Evolutionary conservation across 1,284 basidiomycete genomes (phyloP).

Genomic region (Papiliotrema laurentii): DNA sequence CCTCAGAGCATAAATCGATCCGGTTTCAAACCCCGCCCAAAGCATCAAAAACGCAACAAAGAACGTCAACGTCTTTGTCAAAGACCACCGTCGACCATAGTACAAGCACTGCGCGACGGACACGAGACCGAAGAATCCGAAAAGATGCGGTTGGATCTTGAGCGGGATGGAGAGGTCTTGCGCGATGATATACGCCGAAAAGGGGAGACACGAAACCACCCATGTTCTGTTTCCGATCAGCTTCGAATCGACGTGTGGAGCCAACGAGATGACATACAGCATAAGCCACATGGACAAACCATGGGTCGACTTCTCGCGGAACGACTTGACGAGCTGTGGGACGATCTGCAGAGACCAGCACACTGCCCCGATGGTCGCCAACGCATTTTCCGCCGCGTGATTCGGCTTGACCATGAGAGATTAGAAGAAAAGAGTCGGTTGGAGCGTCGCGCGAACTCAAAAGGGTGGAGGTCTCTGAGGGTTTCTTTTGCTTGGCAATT

Average conservation of each 20-base stretch:
- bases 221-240: neutral
- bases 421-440: neutral
- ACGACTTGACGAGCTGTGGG: slow-evolving; percentile 67
- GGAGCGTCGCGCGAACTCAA: neutral
- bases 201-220: slow-evolving; percentile 49
- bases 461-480: neutral
- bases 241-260: too few relatives aligned
- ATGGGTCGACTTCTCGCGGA: slow-evolving; percentile 62
- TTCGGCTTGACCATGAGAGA: slow-evolving; percentile 6
- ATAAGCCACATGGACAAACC: slow-evolving; percentile 69
- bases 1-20: slow-evolving; percentile 58
- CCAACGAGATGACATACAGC: slow-evolving; percentile 48
- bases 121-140: slow-evolving; percentile 59
- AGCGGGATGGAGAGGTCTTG: slow-evolving; percentile 67
- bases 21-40: slow-evolving; percentile 59
- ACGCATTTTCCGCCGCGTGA: slow-evolving; percentile 55
- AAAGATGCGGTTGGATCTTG: slow-evolving; percentile 67
- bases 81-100: slow-evolving; percentile 50
- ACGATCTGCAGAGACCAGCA: slow-evolving; percentile 53
- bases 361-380: slow-evolving; percentile 59
- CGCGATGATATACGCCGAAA: slow-evolving; percentile 66
- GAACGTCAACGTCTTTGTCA: slow-evolving; percentile 48
- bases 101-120: slow-evolving; percentile 66
- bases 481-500: neutral
- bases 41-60: slow-evolving; percentile 48